phyloP scores from a whole-genome alignment of 2,329 filamentous ascomycete genomes.

The Pseudocercospora cruenta region DNA sequence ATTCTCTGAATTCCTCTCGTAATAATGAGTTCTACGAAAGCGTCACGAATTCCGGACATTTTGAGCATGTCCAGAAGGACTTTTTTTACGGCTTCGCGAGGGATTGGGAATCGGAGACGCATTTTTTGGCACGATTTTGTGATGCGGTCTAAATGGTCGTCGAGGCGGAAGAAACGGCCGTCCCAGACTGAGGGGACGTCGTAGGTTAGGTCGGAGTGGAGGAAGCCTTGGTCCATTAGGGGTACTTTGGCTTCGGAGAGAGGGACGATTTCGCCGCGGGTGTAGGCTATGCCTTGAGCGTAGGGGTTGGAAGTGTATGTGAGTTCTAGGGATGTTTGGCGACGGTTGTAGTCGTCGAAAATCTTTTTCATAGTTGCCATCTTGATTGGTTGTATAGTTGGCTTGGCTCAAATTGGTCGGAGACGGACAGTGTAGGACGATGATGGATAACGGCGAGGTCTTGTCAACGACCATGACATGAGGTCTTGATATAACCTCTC shows the following conservation, averaged over 20 bases:
- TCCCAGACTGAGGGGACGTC: conserved; percentile 59
- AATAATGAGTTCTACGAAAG: conserved; percentile 56
- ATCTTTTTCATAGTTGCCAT: conserved; percentile 53
- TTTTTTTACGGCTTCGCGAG: conserved; percentile 34
- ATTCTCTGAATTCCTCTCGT: conserved; percentile 53
- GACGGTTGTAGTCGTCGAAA: conserved; percentile 44
- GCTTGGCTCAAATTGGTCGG: not conserved
- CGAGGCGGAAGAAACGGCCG: conserved; percentile 56
- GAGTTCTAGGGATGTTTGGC: conserved; percentile 37
- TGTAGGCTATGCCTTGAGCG: conserved; percentile 53
- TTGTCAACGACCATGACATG: not conserved
- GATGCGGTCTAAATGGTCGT: conserved; percentile 53
- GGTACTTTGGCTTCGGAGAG: conserved; percentile 55
- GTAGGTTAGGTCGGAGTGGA: conserved; percentile 58
- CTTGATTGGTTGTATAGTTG: not conserved
- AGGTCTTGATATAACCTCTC: not conserved
- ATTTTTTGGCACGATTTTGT: conserved; percentile 52
- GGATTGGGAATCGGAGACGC: conserved; percentile 49
- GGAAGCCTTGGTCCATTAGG: conserved; percentile 56
- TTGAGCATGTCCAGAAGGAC: conserved; percentile 52
- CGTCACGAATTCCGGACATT: conserved; percentile 53
- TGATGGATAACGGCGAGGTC: not conserved
- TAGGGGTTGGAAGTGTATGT: conserved; percentile 43
- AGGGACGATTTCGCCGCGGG: conserved; percentile 49
- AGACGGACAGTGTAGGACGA: not conserved